Evolutionary conservation across 1,284 basidiomycete genomes (phyloP), one percentile per base, ranked within the genome.

Genomic region (Ceraceosorus guamensis): DNA sequence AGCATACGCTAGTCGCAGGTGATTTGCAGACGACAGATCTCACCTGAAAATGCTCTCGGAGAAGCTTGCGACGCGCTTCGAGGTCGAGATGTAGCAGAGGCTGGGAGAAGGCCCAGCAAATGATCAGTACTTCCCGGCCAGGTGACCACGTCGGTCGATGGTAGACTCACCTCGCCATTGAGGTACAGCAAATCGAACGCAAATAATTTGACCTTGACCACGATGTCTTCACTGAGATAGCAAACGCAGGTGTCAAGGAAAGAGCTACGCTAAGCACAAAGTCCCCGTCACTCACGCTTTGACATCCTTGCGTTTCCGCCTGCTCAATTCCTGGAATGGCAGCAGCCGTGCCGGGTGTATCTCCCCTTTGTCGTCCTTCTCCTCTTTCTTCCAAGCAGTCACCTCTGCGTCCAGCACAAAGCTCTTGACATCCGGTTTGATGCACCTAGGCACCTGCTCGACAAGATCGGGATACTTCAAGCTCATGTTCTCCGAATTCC

Each of bases 401-500:
- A 91, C 91, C 76, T 99, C 95, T 4, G 91, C 86, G 76, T 99
- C 95, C 54, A 98, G 80, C 6, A 98, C 90, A 74, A 98, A 95
- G 0, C 89, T 89, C 59, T 84, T 84, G 1, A 87, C 89, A 4
- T 80, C 80, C 4, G 86, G 65, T 44, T 65, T 82, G 72, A 72
- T 61, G 55, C 65, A 91, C 48, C 83, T 82, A 1, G 92, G 91
- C 35, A 97, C 81, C 73, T 97, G 91, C 67, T 91, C 89, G 14
- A 97, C 84, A 13, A 99, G 80, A 79, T 99, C 95, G 0, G 93
- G 95, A 78, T 98, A 98, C 76, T 98, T 99, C 74, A 91, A 91
- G 76, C 88, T 92, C 95, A 98, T 99, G 74, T 99, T 91, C 77
- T 99, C 95, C 37, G 91, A 95, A 78, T 99, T 99, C 51, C 95